Evolutionary conservation across 257 asterid species (phyloP), one percentile per base, ranked within the genome.

Genomic region (Hygrophila difformis): DNA sequence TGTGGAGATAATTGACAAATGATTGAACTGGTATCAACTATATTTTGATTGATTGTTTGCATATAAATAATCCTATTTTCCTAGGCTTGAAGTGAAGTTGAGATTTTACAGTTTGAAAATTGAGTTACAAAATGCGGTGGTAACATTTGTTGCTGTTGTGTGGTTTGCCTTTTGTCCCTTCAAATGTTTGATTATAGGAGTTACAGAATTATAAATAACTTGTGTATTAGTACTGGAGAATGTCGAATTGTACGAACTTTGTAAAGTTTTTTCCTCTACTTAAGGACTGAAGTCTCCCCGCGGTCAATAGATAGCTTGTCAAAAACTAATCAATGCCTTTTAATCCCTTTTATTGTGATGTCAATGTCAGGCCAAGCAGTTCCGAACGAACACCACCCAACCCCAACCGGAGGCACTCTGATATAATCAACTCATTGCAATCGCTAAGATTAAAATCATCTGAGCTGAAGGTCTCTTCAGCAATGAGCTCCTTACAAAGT

Each of bases 381-480:
- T 64, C 70, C 21, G 86, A 75, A 55, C 69, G 59, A 50, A 64
- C 67, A 23, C 58, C 67, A 17, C 29, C 78, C 60, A 40, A 18
- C 29, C 29, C 78, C 60, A 40, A 26, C 31, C 77, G 64, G 21
- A 60, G 81, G 53, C 75, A 84, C 44, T 76, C 84, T 19, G 91
- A 84, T 69, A 13, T 88, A 17, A 84, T 84, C 9, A 94, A 79
- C 67, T 75, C 96, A 9, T 79, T 88, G 59, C 94, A 74, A 66
- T 84, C 97, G 0, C 68, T 84, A 49, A 84, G 67, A 68, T 49
- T 77, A 63, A 70, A 60, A 38, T 57, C 93, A 54, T 65, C 78
- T 39, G 76, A 71, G 26, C 62, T 35, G 33, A 65, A 63, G 24
- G 79, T 66, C 44, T 75, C 94, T 38, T 81, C 78, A 22, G 87